Conservation (phyloP, 2,329 filamentous ascomycete species). For the Fusarium cicatricum region DNA sequence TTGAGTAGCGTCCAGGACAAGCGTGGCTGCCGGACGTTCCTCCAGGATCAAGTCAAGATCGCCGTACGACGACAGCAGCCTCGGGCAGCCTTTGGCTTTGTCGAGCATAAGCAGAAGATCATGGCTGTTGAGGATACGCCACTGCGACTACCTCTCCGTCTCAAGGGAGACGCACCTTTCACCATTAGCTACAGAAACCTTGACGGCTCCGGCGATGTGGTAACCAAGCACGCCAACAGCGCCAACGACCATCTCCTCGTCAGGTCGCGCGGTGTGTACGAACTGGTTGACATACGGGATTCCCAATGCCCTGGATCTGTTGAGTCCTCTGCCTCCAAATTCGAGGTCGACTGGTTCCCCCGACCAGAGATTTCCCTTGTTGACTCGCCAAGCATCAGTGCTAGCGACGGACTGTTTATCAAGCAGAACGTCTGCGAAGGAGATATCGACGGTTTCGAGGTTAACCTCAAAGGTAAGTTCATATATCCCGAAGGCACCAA, state of each 20-base stretch:
- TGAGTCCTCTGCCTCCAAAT: conserved; percentile 75
- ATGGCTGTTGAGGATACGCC: conserved; percentile 79
- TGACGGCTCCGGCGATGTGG: conserved; percentile 58
- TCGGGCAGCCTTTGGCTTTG: conserved; percentile 81
- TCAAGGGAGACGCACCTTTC: conserved; percentile 90
- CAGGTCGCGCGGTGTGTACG: conserved; percentile 75
- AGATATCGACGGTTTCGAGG: conserved; percentile 87
- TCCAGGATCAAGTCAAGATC: conserved; percentile 87
- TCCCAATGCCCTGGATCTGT: conserved; percentile 83
- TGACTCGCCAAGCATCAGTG: conserved; percentile 67
- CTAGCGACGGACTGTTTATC: conserved; percentile 63
- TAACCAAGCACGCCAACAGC: conserved; percentile 58
- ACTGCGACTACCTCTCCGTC: conserved; percentile 79
- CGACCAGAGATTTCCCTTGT: conserved; percentile 76
- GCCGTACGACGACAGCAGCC: conserved; percentile 89
- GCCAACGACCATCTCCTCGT: conserved; percentile 76
- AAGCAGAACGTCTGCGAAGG: conserved; percentile 93
- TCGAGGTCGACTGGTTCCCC: conserved; percentile 85
- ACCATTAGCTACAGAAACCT: conserved; percentile 77
- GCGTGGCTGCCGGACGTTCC: conserved; percentile 83
- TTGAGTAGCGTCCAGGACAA: conserved; percentile 87
- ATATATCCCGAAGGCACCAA: background rate
- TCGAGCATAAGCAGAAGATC: conserved; percentile 80
- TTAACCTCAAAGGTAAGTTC: conserved; percentile 75
- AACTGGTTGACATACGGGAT: conserved; percentile 81